Percentiles rank a stretch among this genome's conserved stretches.
phyloP scores from a whole-genome alignment of 73 alveolate genomes.

The Tetrahymena malaccensis region DNA sequence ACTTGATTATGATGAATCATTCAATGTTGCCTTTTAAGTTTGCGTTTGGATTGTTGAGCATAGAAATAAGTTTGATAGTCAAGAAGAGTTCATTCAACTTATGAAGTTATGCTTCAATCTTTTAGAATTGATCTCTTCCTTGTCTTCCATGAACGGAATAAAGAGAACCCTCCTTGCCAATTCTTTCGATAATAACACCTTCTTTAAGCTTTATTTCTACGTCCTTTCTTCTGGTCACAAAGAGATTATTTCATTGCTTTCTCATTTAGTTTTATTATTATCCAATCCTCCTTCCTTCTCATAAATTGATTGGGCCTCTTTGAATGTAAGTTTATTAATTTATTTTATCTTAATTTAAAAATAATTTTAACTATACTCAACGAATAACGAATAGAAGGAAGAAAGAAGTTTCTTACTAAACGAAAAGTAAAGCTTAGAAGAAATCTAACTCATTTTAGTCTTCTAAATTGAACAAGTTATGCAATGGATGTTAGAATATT shows the following conservation, averaged over 20 bases:
- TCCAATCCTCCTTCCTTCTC: neutral
- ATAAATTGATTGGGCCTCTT: neutral
- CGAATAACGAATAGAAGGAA: neutral
- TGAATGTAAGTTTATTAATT: neutral
- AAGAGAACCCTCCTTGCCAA: neutral
- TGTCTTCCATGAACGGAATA: neutral
- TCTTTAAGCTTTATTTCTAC: neutral
- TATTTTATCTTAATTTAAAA: too few species aligned
- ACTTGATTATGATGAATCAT: neutral
- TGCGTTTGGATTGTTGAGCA: neutral
- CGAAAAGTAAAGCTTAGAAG: neutral
- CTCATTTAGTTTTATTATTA: neutral
- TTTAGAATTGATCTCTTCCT: neutral
- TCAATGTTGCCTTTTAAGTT: neutral
- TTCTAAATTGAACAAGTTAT: neutral
- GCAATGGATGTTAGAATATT: neutral
- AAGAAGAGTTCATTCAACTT: neutral
- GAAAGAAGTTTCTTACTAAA: neutral
- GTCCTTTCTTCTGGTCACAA: neutral
- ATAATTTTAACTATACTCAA: too few species aligned
- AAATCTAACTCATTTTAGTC: neutral
- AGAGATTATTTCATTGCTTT: neutral
- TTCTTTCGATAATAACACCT: neutral
- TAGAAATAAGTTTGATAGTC: neutral
- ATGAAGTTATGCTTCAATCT: neutral